Evolutionary conservation across 2,329 filamentous ascomycete genomes (phyloP).

Genomic region (Seiridium unicorne): DNA sequence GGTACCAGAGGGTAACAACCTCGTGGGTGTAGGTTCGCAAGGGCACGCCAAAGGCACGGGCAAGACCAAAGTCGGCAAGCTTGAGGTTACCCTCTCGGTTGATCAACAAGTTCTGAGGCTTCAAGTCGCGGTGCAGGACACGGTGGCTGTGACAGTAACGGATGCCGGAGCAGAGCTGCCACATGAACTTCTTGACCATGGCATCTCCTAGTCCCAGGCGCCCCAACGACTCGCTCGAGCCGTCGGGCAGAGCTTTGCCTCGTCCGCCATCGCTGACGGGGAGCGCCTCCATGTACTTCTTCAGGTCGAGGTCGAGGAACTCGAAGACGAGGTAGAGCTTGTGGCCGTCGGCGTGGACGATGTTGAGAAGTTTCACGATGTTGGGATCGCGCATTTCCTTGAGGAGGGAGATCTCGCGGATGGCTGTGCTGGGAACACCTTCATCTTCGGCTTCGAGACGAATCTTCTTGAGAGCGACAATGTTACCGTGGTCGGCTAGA

Average conservation of each 20-base stretch:
- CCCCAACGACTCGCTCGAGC: conserved; percentile 61
- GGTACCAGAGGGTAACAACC: conserved; percentile 93
- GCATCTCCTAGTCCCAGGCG: conserved; percentile 71
- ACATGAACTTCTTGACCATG: conserved; percentile 93
- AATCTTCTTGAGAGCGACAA: conserved; percentile 94
- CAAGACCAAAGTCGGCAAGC: conserved; percentile 85
- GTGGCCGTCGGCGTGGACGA: conserved; percentile 90
- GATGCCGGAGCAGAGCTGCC: conserved; percentile 79
- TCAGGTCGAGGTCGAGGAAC: conserved; percentile 86
- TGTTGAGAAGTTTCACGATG: conserved; percentile 85
- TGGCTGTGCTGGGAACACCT: conserved; percentile 87
- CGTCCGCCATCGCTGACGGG: conserved; percentile 81
- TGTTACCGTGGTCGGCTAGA: conserved; percentile 75
- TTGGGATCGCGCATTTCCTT: conserved; percentile 94
- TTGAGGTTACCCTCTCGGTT: conserved; percentile 85
- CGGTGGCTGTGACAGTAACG: conserved; percentile 88
- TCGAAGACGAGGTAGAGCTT: conserved; percentile 94
- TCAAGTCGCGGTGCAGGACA: conserved; percentile 83
- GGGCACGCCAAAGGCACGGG: conserved; percentile 86
- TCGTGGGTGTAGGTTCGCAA: conserved; percentile 92
- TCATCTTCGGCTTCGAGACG: conserved; percentile 93
- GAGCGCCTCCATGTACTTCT: conserved; percentile 94
- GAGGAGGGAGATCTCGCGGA: conserved; percentile 89
- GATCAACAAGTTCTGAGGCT: conserved; percentile 88
- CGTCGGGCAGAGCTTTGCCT: conserved; percentile 81